A percentile compares a stretch with the other conserved stretches of the same genome.
Conservation (phyloP, 176 grass and related monocot genomes). For the Aegilops longissima region DNA sequence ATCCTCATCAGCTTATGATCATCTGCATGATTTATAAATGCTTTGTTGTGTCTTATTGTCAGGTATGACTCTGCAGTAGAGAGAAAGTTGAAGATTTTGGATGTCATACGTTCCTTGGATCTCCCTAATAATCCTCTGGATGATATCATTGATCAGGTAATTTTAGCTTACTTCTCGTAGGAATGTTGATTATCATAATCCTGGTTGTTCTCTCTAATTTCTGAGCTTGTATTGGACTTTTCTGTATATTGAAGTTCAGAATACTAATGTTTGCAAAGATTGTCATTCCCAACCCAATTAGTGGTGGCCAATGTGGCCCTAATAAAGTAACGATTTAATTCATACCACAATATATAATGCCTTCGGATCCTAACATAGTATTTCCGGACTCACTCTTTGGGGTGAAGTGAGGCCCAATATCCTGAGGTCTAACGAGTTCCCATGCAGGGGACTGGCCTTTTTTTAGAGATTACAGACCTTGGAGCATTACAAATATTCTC, state of each 20-base stretch:
- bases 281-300: neutral
- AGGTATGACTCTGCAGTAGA: conserved; percentile 74
- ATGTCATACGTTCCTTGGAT: conserved; percentile 86
- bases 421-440: neutral
- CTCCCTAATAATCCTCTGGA: conserved; percentile 98
- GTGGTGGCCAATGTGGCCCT: neutral
- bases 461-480: conserved; percentile 5
- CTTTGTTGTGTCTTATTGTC: conserved; percentile 36
- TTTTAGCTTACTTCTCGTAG: conserved; percentile 5
- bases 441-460: neutral
- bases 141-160: conserved; percentile 99
- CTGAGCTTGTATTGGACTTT: conserved; percentile 19
- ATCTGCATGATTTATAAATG: conserved; percentile 31
- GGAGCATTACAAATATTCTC: neutral
- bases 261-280: neutral
- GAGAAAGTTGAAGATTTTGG: conserved; percentile 78
- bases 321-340: neutral
- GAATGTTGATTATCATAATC: neutral
- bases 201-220: conserved; percentile 5
- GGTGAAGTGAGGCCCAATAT: neutral
- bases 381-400: neutral
- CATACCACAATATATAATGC: neutral
- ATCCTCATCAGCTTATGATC: conserved; percentile 24
- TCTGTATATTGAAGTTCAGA: neutral
- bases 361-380: neutral